Base-by-base conservation (phyloP, 441 rosid genomes). In the Erodium texanum region DNA sequence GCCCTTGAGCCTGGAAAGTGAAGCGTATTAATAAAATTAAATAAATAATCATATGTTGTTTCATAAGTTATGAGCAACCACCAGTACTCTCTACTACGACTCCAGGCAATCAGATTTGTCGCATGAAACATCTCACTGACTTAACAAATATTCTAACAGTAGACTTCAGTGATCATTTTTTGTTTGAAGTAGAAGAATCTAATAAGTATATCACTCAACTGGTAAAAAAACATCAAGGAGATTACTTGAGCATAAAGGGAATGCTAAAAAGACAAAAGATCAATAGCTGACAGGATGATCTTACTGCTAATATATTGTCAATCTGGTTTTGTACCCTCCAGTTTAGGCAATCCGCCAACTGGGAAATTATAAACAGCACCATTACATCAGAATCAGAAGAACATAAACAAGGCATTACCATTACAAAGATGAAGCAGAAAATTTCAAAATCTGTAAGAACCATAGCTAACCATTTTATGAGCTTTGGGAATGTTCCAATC, bases 311-410 rank as follows among this genome's bases (percentile, higher is more conserved):
- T 65, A 93, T 87, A 52, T 70, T 74, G 75, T 93, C 96, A n/a
- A 93, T 93, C 72, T 85, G 89, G 76, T 86, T 93, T 76, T 91
- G 86, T 38, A 82, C 75, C 78, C 97, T 88, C 99, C 99, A 93
- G 59, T 79, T 82, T 81, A 93, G 79, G 81, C 87, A 83, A 56
- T 93, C 96, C 75, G 89, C 64, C 72, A 93, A 82, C 99, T 93
- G 86, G 77, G 82, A 77, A 58, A 71, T 48, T 61, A 74, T 5
- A 66, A 11, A 68, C 24, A 12, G 59, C 62, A 12, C 65, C 66
- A 19, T 64, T 75, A 72, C 66, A 58, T 69, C 65, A 24, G 70
- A 4, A 66, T 34, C 15, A 56, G 65, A 59, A 65, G 36, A 75
- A 43, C 3, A 34, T n/a, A 38, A 66, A 9, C 14, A 67, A 71